A percentile compares a stretch with the other conserved stretches of the same genome.
These are phyloP conservation scores for Astragalus membranaceus DNA, from an alignment of 306 rosid genomes.

Conservation along the genomic window DNA sequence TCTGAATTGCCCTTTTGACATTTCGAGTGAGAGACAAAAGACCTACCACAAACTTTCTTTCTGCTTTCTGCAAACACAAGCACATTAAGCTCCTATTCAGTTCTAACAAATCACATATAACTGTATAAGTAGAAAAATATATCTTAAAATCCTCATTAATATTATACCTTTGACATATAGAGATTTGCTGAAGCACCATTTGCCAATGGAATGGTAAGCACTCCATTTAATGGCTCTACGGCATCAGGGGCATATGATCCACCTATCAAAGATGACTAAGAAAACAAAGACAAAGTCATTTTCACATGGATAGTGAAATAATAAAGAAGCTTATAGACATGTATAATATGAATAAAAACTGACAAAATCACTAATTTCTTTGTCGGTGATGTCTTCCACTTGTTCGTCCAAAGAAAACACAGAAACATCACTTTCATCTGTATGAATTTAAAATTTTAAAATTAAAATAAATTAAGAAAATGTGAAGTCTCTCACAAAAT, in stretches of 20 bases:
- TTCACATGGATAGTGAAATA: slow-evolving; percentile 11
- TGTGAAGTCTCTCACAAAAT: neutral
- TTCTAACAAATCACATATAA: slow-evolving; percentile 5
- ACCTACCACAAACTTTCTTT: slow-evolving; percentile 45
- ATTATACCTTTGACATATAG: slow-evolving; percentile 65
- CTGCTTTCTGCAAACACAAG: slow-evolving; percentile 51
- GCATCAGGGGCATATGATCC: slow-evolving; percentile 67
- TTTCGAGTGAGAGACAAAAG: slow-evolving; percentile 54
- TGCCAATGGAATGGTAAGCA: slow-evolving; percentile 57
- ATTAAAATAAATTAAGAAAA: neutral
- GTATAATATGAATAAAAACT: slow-evolving; percentile 32
- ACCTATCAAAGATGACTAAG: slow-evolving; percentile 78
- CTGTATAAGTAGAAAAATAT: slow-evolving; percentile 3
- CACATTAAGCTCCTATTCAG: slow-evolving; percentile 17
- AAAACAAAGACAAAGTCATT: slow-evolving; percentile 9
- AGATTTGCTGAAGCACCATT: slow-evolving; percentile 49
- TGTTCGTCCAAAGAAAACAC: slow-evolving; percentile 69
- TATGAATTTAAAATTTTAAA: neutral
- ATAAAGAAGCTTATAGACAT: neutral
- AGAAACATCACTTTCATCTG: slow-evolving; percentile 68
- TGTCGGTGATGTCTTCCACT: slow-evolving; percentile 39
- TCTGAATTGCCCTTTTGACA: slow-evolving; percentile 54
- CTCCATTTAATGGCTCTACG: slow-evolving; percentile 57
- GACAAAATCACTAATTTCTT: slow-evolving; percentile 64
- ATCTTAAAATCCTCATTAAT: neutral